A percentile compares a stretch with the other conserved stretches of the same genome.
Evolutionary conservation across 2,329 filamentous ascomycete genomes (phyloP).

Genomic region (Didymella segeticola): DNA sequence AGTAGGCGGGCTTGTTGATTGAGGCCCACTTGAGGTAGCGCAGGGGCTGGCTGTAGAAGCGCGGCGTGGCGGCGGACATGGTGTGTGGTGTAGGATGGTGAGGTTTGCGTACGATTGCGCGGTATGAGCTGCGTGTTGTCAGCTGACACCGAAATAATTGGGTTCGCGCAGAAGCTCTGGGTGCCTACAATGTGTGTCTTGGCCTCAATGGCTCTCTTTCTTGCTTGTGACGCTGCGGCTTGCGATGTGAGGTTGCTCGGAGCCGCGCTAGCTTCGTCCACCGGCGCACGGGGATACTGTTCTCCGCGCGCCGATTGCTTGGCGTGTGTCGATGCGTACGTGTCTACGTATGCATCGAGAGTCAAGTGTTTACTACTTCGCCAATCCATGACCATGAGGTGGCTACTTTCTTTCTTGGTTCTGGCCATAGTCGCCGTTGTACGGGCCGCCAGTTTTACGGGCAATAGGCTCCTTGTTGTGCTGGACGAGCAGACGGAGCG

Average conservation of each 20-base stretch:
- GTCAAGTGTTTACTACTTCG: slow-evolving; percentile 31
- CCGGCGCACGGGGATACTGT: slow-evolving; percentile 12
- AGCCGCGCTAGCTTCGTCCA: not conserved
- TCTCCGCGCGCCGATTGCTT: slow-evolving; percentile 35
- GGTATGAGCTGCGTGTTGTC: not conserved
- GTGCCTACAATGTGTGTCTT: slow-evolving; percentile 14
- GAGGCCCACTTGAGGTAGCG: slow-evolving; percentile 88
- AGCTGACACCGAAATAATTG: not conserved
- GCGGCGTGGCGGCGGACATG: slow-evolving; percentile 63
- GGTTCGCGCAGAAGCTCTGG: not conserved
- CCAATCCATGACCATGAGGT: slow-evolving; percentile 68
- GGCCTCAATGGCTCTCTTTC: slow-evolving; percentile 30
- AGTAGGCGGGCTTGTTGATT: slow-evolving; percentile 87
- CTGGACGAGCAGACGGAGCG: slow-evolving; percentile 84
- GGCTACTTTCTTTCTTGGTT: slow-evolving; percentile 73
- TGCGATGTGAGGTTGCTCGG: slow-evolving; percentile 16
- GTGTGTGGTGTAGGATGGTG: slow-evolving; percentile 41
- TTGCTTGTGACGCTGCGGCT: slow-evolving; percentile 13
- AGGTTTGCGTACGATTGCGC: slow-evolving; percentile 55
- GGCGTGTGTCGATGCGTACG: slow-evolving; percentile 49
- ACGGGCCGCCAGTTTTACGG: slow-evolving; percentile 79
- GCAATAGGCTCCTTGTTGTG: slow-evolving; percentile 82
- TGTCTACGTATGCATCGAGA: slow-evolving; percentile 20
- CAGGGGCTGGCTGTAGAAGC: slow-evolving; percentile 84
- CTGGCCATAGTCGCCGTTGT: slow-evolving; percentile 71